A percentile compares a stretch with the other conserved stretches of the same genome.
Evolutionary conservation across 208 protist genomes (phyloP).

Genomic region (Trypanosoma grayi): DNA sequence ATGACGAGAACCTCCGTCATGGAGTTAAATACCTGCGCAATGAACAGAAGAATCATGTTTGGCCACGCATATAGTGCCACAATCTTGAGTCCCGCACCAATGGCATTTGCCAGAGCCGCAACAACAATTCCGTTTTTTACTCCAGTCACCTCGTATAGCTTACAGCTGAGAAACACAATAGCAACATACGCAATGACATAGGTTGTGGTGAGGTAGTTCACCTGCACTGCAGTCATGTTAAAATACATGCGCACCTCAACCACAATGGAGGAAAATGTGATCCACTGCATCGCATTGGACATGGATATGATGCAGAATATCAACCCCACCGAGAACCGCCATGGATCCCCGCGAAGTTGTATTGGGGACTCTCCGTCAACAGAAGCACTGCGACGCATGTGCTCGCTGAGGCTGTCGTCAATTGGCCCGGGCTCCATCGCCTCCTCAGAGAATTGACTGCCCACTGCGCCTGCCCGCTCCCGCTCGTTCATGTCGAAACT

Average conservation of each 20-base stretch:
- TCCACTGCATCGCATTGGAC: conserved; percentile 77
- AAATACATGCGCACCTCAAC: conserved; percentile 56
- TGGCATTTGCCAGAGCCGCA: conserved; percentile 40
- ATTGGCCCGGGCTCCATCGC: not conserved
- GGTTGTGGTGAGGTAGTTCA: conserved; percentile 70
- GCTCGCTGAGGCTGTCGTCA: no score
- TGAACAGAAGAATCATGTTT: conserved; percentile 46
- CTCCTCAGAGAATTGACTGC: no score
- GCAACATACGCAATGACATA: conserved; percentile 81
- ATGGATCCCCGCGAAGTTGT: conserved; percentile 33
- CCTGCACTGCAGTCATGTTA: conserved; percentile 48
- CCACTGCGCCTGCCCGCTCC: not conserved
- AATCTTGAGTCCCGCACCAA: conserved; percentile 63
- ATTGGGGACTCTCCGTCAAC: not conserved
- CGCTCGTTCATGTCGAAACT: not conserved
- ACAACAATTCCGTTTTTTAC: conserved; percentile 55
- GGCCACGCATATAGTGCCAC: conserved; percentile 64
- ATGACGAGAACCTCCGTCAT: conserved; percentile 75
- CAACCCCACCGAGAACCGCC: conserved; percentile 44
- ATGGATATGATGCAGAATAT: conserved; percentile 63
- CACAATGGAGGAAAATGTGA: conserved; percentile 56
- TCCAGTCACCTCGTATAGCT: conserved; percentile 69
- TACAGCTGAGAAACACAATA: conserved; percentile 79
- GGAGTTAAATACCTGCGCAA: conserved; percentile 67
- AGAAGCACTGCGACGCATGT: no score